Percentiles rank a stretch among this genome's conserved stretches.
Conservation (phyloP, 1,284 basidiomycete species). For the Tranzscheliella williamsii region DNA sequence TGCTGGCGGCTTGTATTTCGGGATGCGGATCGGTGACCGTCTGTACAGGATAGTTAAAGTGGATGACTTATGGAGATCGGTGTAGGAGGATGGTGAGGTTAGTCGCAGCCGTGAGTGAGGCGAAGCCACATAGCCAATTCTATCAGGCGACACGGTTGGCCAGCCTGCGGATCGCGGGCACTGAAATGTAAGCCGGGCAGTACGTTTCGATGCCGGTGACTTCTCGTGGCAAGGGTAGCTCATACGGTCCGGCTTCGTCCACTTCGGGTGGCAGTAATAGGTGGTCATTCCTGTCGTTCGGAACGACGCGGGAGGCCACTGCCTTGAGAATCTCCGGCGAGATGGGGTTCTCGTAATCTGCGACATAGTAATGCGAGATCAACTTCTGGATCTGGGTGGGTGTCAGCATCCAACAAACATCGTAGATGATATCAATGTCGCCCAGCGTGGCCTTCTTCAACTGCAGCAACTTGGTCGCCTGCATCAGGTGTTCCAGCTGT, state of each 20-base stretch:
- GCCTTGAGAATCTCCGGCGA: slow-evolving; percentile 61
- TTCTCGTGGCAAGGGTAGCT: slow-evolving; percentile 56
- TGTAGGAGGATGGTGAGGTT: no score
- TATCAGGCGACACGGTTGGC: slow-evolving; percentile 55
- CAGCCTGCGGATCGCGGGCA: slow-evolving; percentile 53
- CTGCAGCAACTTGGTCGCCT: slow-evolving; percentile 96
- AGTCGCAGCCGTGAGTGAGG: no score
- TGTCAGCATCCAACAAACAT: slow-evolving; percentile 99
- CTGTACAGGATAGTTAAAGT: neutral
- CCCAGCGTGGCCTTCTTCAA: slow-evolving; percentile 81
- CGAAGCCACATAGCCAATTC: no score
- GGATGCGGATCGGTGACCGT: no score
- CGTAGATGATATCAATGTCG: slow-evolving; percentile 93
- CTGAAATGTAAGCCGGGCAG: slow-evolving; percentile 57
- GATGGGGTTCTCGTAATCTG: slow-evolving; percentile 78
- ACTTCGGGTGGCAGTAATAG: slow-evolving; percentile 59
- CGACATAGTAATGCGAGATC: slow-evolving; percentile 97
- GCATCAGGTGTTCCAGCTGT: slow-evolving; percentile 98
- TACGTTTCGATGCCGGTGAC: slow-evolving; percentile 62
- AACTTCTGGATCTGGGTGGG: slow-evolving; percentile 99
- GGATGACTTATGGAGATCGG: neutral
- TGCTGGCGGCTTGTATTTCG: neutral
- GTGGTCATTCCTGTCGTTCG: slow-evolving; percentile 60
- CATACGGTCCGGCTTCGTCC: slow-evolving; percentile 60
- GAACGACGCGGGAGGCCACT: slow-evolving; percentile 58